Percentiles rank a stretch among this genome's conserved stretches.
phyloP scores from a whole-genome alignment of 2,329 filamentous ascomycete genomes.

The Aspergillus spinulosporus region DNA sequence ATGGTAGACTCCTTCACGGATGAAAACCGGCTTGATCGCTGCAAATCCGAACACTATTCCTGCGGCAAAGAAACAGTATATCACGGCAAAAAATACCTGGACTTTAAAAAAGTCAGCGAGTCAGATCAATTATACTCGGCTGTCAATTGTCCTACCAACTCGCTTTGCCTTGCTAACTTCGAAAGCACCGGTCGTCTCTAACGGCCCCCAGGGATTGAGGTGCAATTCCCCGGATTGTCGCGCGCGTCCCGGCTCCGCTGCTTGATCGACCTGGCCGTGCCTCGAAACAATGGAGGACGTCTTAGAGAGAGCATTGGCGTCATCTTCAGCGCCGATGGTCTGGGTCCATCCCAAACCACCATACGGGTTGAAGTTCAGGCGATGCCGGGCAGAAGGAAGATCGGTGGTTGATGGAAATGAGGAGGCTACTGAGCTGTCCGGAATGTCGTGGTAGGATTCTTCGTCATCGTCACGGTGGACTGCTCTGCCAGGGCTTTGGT shows the following conservation, averaged over 20 bases:
- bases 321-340: conserved; percentile 29
- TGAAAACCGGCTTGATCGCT: conserved; percentile 76
- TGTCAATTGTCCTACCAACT: conserved; percentile 30
- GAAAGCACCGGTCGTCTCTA: conserved; percentile 47
- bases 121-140: too few relatives aligned
- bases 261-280: conserved; percentile 21
- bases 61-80: conserved; percentile 75
- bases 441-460: conserved; percentile 31
- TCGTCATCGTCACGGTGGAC: conserved; percentile 28
- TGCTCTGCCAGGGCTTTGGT: conserved; percentile 22
- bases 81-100: conserved; percentile 67
- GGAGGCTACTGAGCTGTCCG: conserved; percentile 32
- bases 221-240: conserved; percentile 18
- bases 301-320: conserved; percentile 26
- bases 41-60: conserved; percentile 83
- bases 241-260: conserved; percentile 12
- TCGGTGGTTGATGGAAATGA: conserved; percentile 39
- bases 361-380: conserved; percentile 47
- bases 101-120: conserved; percentile 22
- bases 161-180: conserved; percentile 57
- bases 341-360: conserved; percentile 41
- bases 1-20: conserved; percentile 70
- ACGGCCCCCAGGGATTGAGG: conserved; percentile 19
- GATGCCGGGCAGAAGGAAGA: conserved; percentile 25
- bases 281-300: conserved; percentile 25